Evolutionary conservation across 768 basidiomycete species (phyloP).

Genomic region (Cantharellus cinnabarinus): DNA sequence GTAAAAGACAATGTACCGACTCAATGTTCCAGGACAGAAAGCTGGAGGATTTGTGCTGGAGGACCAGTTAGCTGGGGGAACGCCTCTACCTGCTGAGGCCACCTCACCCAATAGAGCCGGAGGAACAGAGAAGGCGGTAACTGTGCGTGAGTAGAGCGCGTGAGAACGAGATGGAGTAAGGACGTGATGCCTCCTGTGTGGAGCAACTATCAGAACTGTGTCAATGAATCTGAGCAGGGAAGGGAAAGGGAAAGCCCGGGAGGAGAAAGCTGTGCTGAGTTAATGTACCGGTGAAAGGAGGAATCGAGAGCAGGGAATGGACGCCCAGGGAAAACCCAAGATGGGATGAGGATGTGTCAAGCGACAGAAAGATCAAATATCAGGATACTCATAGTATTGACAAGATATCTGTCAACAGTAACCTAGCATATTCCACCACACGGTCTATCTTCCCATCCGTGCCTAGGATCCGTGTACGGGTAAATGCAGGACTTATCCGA

Average conservation of each 20-base stretch:
- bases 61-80: not conserved
- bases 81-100: not conserved
- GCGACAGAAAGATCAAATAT: not conserved
- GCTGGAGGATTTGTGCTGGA: not conserved
- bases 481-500: not conserved
- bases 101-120: not conserved
- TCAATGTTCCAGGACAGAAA: not conserved
- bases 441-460: not conserved
- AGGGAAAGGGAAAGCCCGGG: not conserved
- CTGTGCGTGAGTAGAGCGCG: not conserved
- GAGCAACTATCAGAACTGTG: not conserved
- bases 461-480: not conserved
- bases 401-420: not conserved
- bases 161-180: not conserved
- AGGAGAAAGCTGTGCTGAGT: not conserved
- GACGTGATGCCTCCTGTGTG: not conserved
- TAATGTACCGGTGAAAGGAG: not conserved
- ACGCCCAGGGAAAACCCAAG: not conserved
- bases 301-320: not conserved
- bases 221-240: not conserved
- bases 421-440: not conserved
- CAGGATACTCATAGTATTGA: not conserved
- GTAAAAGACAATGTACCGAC: not conserved
- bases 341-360: not conserved
- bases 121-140: not conserved